Base-by-base conservation (phyloP, 495 filamentous ascomycete genomes). In the Daldinia childiae region DNA sequence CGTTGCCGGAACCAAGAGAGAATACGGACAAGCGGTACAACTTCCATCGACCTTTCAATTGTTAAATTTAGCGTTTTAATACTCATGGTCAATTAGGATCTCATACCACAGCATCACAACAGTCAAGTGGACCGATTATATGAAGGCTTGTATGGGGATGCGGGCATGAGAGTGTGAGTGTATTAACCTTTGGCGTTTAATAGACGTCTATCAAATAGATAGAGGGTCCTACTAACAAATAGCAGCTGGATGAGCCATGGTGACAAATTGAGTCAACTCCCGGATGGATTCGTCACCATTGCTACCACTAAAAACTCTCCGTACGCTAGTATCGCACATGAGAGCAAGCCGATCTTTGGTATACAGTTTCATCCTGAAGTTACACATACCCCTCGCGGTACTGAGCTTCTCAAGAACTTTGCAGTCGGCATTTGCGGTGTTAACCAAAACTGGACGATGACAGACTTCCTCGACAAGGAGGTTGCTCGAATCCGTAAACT, bases 311-410 rank as follows among this genome's bases (percentile, higher is more conserved):
- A 77, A 38, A 95, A 97, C 80, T 90, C 91, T 0, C 85, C 89
- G 7, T 95, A 87, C 75, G 94, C 94, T 3, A 92, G 87, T 48
- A 95, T 97, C 72, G 94, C 91, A 9, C 92, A 95, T 76, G 71
- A 86, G 71, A 80, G 78, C 17, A 90, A 92, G 80, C 85, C 84
- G 26, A 86, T 90, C 75, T 92, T 88, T 71, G 92, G 91, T 39
- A 87, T 97, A 24, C 93, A 97, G 79, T 93, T 96, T 76, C 93
- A 97, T 76, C 93, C 93, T 1, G 93, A 97, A 78, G 90, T 95
- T 62, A 90, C 90, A 11, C 90, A 93, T 76, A 90, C 90, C 0
- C 84, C 84, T 1, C 78, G 82, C 57, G 92, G 93, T 9, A 90
- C 72, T 6, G 76, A 87, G 14, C 76, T 97, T 12, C 81, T 97